Base-by-base conservation (phyloP, 2,329 filamentous ascomycete species). In the Geosmithia flava region DNA sequence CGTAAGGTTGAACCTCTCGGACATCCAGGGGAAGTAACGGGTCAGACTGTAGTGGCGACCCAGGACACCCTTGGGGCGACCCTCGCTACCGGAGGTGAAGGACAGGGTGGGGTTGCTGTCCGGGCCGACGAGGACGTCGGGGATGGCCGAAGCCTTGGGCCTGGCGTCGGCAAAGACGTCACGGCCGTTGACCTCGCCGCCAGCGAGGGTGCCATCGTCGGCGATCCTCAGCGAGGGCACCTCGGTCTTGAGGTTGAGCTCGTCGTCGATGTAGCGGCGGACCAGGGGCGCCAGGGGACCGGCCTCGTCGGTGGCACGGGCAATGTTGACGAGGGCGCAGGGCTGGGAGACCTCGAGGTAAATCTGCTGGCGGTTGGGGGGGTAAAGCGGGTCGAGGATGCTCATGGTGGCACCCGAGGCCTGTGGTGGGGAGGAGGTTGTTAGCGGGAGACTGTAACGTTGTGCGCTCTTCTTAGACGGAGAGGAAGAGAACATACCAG, bases 1-100 rank as follows among this genome's bases (percentile, higher is more conserved):
- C 1, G 79, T 82, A 45, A 94, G 72, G 45, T 80, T 72, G 63
- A 97, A 97, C 2, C 72, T 80, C 65, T 93, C 69, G 0, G 87
- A 80, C 91, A 97, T 97, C 90, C 89, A 97, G 19, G 83, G 80
- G 60, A 91, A 94, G 68, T 95, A 97, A 57, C 85, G 82, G 1
- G 88, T 78, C 51, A 97, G 70, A 46, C 80, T 85, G 68, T 85
- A 97, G 65, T 97, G 91, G 15, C 91, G 78, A 1, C 91, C 90
- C 49, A 81, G 75, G 13, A 97, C 91, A 55, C 88, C 88, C 52
- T 95, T 95, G 33, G 88, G 89, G 54, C 78, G 72, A 44, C 86
- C 87, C 67, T 94, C 87, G 1, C 74, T 78, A 4, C 89, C 88
- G 7, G 74, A 80, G 1, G 85, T 89, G 61, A 87, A 89, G 27